These are phyloP conservation scores for Populus tremula DNA, from an alignment of 345 rosid genomes.

Conservation along the genomic window DNA sequence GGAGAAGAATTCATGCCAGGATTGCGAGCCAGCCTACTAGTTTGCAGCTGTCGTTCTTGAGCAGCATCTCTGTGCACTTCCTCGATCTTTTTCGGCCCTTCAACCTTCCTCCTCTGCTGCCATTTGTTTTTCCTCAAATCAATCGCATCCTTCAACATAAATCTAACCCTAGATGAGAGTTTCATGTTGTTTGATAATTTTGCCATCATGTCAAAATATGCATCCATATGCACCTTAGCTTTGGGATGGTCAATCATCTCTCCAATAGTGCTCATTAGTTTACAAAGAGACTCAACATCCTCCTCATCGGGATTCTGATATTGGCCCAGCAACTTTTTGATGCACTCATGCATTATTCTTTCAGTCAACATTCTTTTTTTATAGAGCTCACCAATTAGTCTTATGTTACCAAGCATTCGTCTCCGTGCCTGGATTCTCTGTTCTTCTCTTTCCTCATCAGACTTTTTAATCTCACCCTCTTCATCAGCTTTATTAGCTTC, in stretches of 20 bases:
- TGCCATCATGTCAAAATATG: constrained; percentile 70
- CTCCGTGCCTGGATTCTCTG: constrained; percentile 82
- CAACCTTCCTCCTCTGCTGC: constrained; percentile 99
- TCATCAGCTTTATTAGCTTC: constrained; percentile 83
- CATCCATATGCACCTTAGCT: constrained; percentile 70
- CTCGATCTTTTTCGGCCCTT: constrained; percentile 96
- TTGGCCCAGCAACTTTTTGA: constrained; percentile 66
- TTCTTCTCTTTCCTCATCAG: constrained; percentile 81
- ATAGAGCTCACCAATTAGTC: constrained; percentile 95
- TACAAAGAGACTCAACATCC: constrained; percentile 89
- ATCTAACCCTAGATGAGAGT: constrained; percentile 80
- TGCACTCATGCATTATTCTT: constrained; percentile 90
- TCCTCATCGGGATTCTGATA: constrained; percentile 86
- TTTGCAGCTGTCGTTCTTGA: constrained; percentile 84
- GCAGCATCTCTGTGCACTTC: constrained; percentile 99
- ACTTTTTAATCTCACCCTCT: constrained; percentile 70
- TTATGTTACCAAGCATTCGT: constrained; percentile 91
- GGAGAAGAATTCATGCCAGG: constrained; percentile 53
- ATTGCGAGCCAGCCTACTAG: constrained; percentile 67
- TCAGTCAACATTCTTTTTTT: constrained; percentile 92
- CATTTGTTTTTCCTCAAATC: constrained; percentile 89
- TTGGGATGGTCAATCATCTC: constrained; percentile 72
- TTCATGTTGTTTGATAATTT: constrained; percentile 66
- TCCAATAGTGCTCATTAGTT: constrained; percentile 90
- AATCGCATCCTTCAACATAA: constrained; percentile 85